Base-by-base conservation (phyloP, 2,329 filamentous ascomycete species). In the Meredithiella fracta region DNA sequence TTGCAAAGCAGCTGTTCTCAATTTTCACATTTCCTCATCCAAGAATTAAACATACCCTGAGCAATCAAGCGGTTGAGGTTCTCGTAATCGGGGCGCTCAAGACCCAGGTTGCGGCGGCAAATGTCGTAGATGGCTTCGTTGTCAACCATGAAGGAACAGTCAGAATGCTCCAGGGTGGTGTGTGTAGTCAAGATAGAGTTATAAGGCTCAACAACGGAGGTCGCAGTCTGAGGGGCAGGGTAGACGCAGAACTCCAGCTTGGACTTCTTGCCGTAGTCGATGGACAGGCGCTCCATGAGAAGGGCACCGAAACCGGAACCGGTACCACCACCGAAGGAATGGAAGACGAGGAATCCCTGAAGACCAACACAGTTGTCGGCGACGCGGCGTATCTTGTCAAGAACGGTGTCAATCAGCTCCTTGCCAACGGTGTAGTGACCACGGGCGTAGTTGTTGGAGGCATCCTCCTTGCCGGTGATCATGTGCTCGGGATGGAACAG, bases 101-200 rank as follows among this genome's bases (percentile, higher is more conserved):
- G 90, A 63, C 88, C 90, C 62, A 98, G 81, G 79, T 95, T 97
- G 70, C 89, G 86, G 68, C 90, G 86, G 84, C 92, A 98, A 71
- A 98, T 97, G 70, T 97, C 92, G 75, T 97, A 97, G 71, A 98
- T 96, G 66, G 92, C 92, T 79, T 98, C 92, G 74, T 98, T 98
- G 78, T 98, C 92, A 64, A 98, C 92, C 88, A 97, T 95, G 81
- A 98, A 98, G 66, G 86, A 94, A 80, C 92, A 97, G 80, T 98
- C 92, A 61, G 90, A 95, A 80, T 98, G 90, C 81, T 98, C 92
- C 58, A 98, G 83, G 62, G 92, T 97, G 69, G 90, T 97, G 82
- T 98, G 92, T 61, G 92, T 97, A 65, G 92, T 96, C 64, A 98
- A 83, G 69, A 97, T 96, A 54, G 92, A 96, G 82, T 98, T 98